These are phyloP conservation scores for Syncephalis plumigaleata DNA, from an alignment of 371 early-diverging fungal species.

Conservation along the genomic window DNA sequence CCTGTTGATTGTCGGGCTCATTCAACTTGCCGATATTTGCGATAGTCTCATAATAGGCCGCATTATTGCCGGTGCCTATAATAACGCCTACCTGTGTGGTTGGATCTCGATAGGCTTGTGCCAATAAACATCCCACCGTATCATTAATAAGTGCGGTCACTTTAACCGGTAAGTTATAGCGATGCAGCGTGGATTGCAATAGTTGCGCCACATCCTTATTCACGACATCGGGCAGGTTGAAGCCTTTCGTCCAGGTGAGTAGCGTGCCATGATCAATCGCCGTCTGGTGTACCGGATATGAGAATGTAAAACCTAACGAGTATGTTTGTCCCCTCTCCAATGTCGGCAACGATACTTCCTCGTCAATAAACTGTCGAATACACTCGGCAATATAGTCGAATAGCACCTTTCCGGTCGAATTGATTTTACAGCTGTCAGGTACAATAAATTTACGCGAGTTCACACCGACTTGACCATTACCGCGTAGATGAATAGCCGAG, in stretches of 20 bases:
- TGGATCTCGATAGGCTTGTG: constrained; percentile 68
- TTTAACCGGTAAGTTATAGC: constrained; percentile 32
- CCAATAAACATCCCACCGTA: constrained; percentile 84
- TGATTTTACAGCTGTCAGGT: constrained; percentile 53
- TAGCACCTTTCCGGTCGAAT: constrained; percentile 23
- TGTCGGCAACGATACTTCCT: constrained; percentile 14
- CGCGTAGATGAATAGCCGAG: constrained; percentile 64
- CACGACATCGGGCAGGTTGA: constrained; percentile 53
- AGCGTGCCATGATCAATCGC: constrained; percentile 53
- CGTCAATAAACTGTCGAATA: constrained; percentile 55
- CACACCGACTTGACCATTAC: constrained; percentile 41
- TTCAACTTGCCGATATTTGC: constrained; percentile 51
- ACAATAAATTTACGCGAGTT: constrained; percentile 64
- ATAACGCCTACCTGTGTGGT: constrained; percentile 75
- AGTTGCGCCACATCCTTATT: constrained; percentile 75
- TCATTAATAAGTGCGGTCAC: constrained; percentile 90
- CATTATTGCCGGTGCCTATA: constrained; percentile 93
- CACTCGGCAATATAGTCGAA: constrained; percentile 81
- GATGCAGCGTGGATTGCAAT: constrained; percentile 68
- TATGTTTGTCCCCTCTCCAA: constrained; percentile 7
- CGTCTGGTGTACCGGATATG: constrained; percentile 80
- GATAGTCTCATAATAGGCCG: constrained; percentile 78
- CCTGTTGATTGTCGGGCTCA: constrained; percentile 17
- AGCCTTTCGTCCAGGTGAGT: constrained; percentile 89
- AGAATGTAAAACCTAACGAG: constrained; percentile 80